phyloP scores from a whole-genome alignment of 139 green algal genomes.

The Auxenochlorella protothecoides region DNA sequence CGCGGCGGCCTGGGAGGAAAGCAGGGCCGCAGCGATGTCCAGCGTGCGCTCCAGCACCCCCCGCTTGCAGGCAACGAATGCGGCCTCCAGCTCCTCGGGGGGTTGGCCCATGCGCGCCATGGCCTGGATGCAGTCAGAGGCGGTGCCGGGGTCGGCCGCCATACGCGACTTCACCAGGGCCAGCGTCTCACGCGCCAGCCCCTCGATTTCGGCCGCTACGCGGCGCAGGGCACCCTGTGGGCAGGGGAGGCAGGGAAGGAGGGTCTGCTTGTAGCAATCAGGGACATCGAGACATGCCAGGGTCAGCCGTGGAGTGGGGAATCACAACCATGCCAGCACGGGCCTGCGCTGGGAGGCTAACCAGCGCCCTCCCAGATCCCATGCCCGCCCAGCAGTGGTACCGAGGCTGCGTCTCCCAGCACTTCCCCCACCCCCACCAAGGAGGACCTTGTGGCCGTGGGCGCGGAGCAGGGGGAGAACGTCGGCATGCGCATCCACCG shows the following conservation, averaged over 20 bases:
- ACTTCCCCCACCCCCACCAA: not conserved
- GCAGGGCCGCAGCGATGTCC: not conserved
- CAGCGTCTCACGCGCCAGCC: constrained; percentile 30
- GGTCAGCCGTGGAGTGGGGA: not conserved
- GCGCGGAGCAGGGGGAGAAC: constrained; percentile 58
- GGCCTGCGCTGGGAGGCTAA: not conserved
- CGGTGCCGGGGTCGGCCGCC: constrained; percentile 46
- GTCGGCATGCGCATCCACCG: constrained; percentile 61
- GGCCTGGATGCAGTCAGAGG: constrained; percentile 62
- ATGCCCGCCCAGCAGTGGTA: no score
- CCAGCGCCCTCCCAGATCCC: no score
- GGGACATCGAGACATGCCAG: no score
- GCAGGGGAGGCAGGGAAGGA: no score
- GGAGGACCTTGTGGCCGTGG: constrained; percentile 43
- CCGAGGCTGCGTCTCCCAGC: not conserved
- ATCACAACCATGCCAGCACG: not conserved
- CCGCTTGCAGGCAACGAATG: not conserved
- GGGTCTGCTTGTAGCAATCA: no score
- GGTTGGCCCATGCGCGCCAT: constrained; percentile 65
- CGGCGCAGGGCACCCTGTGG: constrained; percentile 43
- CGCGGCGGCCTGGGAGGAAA: no score
- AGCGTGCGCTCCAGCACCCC: not conserved
- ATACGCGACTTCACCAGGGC: constrained; percentile 45
- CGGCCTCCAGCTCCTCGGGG: constrained; percentile 61
- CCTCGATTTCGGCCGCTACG: constrained; percentile 46